phyloP scores from a whole-genome alignment of 371 early-diverging fungal genomes.

The Apophysomyces sp. region DNA sequence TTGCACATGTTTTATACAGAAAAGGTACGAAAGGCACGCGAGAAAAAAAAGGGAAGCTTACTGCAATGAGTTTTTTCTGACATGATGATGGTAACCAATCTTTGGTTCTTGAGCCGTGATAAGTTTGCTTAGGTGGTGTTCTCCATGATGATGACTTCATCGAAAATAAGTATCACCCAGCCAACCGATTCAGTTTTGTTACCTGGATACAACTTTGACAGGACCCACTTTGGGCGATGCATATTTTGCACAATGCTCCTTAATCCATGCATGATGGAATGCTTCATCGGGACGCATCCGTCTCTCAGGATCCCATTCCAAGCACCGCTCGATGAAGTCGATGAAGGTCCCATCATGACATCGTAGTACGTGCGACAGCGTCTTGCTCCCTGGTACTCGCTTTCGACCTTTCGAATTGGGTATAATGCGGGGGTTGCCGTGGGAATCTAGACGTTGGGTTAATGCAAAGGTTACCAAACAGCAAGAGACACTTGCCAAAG shows the following conservation, averaged over 20 bases:
- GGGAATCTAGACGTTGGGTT: conserved; percentile 53
- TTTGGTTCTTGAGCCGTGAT: too few relatives aligned
- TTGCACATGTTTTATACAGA: background rate
- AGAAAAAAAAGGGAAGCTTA: background rate
- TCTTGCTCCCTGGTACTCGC: conserved; percentile 77
- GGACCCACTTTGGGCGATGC: background rate
- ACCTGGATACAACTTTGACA: background rate
- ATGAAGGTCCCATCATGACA: conserved; percentile 75
- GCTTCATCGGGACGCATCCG: conserved; percentile 90
- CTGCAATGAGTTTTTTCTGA: background rate
- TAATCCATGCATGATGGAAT: conserved; percentile 76
- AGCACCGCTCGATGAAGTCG: conserved; percentile 82
- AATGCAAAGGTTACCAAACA: background rate
- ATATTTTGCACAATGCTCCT: conserved; percentile 5
- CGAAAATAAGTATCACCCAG: background rate
- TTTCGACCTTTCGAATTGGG: conserved; percentile 89
- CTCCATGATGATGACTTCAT: background rate
- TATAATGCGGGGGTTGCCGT: conserved; percentile 68
- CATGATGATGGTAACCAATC: background rate
- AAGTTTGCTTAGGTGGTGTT: background rate
- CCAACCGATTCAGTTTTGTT: background rate
- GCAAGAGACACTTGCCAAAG: conserved; percentile 62
- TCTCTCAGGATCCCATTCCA: conserved; percentile 90
- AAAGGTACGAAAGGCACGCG: background rate
- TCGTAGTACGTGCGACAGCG: conserved; percentile 68